Base-by-base conservation (phyloP, 192 early-diverging fungal species). In the Backusella tuberculispora region DNA sequence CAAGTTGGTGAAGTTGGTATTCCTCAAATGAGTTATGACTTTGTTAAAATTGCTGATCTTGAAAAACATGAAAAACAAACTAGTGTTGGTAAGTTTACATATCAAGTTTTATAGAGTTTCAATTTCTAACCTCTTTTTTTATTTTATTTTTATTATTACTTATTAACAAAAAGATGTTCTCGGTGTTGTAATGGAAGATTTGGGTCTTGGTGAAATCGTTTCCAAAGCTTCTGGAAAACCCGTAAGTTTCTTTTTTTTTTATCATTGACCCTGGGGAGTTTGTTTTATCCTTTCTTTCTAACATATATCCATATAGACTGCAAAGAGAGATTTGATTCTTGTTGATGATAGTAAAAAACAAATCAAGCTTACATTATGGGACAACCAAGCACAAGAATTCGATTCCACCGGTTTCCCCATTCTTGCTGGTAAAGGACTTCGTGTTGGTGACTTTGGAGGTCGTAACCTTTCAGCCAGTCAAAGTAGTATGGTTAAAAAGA, bases 321-420 rank as follows among this genome's bases (percentile, higher is more conserved):
- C 83, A 38, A 99, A 98, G 83, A 87, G 97, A 34, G 95, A 98
- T 6, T 19, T 98, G 56, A 86, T 79, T 0, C 63, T 99, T 64
- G 93, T 93, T 0, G 98, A 99, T 78, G 81, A 88, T 50, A 88
- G 88, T 29, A 82, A 80, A 7, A 94, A 86, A 60, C 83, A 86
- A 46, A 90, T 96, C 29, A 88, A 90, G 4, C 45, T 92, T 21
- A 97, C 97, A 17, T 83, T 99, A 42, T 99, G 96, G 96, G 96
- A 93, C 66, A 40, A 80, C n/a, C 84, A 90, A 21, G 96, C 97
- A 6, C 87, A 93, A 73, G 83, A 74, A 0, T 96, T 93, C 72
- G 76, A 83, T 10, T 74, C 77, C 24, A 68, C 66, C 0, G 78
- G 82, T 19, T 64, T 76, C 44, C 83, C 93, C 14, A 87, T 99